A percentile compares a stretch with the other conserved stretches of the same genome.
These are phyloP conservation scores for Dendrocalamus latiflorus DNA, from an alignment of 202 grass and related monocot genomes.

Conservation along the genomic window DNA sequence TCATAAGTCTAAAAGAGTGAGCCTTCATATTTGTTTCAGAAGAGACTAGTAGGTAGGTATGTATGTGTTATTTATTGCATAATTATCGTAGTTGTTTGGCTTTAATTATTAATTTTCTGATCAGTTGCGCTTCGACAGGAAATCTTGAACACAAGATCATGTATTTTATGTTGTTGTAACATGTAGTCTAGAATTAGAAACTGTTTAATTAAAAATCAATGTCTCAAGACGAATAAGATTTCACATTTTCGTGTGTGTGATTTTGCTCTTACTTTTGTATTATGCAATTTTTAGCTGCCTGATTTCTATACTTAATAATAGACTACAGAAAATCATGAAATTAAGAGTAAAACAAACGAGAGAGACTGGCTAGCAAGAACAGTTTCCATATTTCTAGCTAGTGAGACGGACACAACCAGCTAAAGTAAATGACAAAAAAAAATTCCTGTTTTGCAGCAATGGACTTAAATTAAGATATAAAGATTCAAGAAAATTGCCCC, in stretches of 20 bases:
- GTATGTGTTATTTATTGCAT: background rate
- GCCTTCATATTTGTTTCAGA: background rate
- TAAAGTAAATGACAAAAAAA: background rate
- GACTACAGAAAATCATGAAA: background rate
- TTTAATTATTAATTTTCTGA: background rate
- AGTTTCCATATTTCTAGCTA: background rate
- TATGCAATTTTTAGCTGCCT: background rate
- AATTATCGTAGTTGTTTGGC: background rate
- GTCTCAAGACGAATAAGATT: no score
- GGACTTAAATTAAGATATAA: background rate
- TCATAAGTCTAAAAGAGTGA: no score
- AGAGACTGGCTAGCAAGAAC: background rate
- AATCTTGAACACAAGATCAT: background rate
- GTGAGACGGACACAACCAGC: background rate
- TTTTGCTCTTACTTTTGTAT: background rate
- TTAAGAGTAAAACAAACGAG: background rate
- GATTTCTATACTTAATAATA: background rate
- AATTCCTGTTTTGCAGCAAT: background rate
- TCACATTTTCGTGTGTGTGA: no score
- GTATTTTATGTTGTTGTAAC: background rate
- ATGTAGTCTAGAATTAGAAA: background rate
- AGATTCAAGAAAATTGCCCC: background rate
- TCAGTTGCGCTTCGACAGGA: background rate
- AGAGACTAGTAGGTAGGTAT: background rate
- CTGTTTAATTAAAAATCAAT: no score